Percentiles rank a stretch among this genome's conserved stretches.
Conservation (phyloP, 2,329 filamentous ascomycete genomes). For the Emergomyces africanus region DNA sequence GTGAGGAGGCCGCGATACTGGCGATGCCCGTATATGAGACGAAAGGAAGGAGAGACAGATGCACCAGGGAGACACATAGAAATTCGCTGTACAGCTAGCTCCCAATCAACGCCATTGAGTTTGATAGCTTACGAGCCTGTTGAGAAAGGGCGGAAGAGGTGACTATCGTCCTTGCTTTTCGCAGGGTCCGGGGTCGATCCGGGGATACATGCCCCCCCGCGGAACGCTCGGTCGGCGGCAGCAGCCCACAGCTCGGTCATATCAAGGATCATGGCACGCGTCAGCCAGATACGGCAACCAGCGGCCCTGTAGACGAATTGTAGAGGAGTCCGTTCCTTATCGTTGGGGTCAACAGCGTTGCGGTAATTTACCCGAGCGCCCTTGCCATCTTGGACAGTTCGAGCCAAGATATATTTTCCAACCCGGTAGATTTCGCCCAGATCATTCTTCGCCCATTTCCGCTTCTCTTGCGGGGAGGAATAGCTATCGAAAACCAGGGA, state of each 20-base stretch:
- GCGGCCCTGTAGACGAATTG: slow-evolving; percentile 52
- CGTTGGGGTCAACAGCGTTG: slow-evolving; percentile 34
- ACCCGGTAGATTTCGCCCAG: slow-evolving; percentile 8
- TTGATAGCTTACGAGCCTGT: background rate
- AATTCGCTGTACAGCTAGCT: background rate
- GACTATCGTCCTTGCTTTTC: background rate
- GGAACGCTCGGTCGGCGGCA: slow-evolving; percentile 30
- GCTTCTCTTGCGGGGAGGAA: slow-evolving; percentile 5
- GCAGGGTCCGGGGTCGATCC: background rate
- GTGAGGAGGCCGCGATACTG: background rate
- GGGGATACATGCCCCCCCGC: slow-evolving; percentile 23
- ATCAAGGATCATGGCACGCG: slow-evolving; percentile 39
- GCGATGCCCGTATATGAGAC: background rate
- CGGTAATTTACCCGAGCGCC: slow-evolving; percentile 32
- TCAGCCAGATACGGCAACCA: slow-evolving; percentile 50
- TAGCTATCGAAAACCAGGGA: background rate
- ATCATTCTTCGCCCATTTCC: slow-evolving; percentile 5
- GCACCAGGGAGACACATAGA: background rate
- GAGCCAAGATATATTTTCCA: slow-evolving; percentile 8
- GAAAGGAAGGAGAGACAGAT: no score
- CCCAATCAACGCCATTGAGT: background rate
- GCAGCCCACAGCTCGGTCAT: slow-evolving; percentile 41
- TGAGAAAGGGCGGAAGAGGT: background rate
- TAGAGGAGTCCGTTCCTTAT: slow-evolving; percentile 33
- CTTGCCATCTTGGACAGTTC: slow-evolving; percentile 8